phyloP scores from a whole-genome alignment of 2,329 filamentous ascomycete genomes.

The Gnomoniopsis smithogilvyi region DNA sequence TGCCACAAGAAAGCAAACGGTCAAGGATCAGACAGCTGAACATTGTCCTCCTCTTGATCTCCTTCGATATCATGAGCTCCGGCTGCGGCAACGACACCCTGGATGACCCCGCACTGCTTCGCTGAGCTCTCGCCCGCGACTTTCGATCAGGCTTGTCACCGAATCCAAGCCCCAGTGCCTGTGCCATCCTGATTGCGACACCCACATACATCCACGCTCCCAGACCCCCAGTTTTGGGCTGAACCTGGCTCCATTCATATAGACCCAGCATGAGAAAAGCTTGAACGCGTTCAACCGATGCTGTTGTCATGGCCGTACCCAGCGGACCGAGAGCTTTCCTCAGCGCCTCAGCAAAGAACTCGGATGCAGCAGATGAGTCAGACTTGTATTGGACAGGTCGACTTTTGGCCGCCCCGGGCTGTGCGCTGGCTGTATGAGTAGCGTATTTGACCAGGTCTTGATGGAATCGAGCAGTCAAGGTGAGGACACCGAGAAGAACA shows the following conservation, averaged over 20 bases:
- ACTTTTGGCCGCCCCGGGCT: conserved; percentile 31
- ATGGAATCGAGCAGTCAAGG: conserved; percentile 68
- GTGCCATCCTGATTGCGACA: conserved; percentile 61
- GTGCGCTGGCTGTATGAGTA: conserved; percentile 35
- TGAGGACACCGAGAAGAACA: conserved; percentile 63
- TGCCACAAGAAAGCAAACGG: conserved; percentile 64
- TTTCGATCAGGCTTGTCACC: conserved; percentile 39
- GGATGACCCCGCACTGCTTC: neutral
- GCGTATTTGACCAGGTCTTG: conserved; percentile 55
- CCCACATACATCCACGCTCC: conserved; percentile 67
- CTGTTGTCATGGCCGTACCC: conserved; percentile 44
- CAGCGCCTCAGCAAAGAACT: conserved; percentile 62
- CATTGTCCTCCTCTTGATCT: conserved; percentile 66
- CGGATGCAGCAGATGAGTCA: conserved; percentile 56
- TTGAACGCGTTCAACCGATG: conserved; percentile 62
- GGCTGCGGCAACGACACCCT: conserved; percentile 18
- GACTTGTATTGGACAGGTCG: conserved; percentile 32
- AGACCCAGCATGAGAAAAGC: conserved; percentile 68
- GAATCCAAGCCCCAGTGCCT: conserved; percentile 58
- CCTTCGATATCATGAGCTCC: conserved; percentile 52
- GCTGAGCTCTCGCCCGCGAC: conserved; percentile 13
- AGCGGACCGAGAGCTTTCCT: conserved; percentile 46
- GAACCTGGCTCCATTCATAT: conserved; percentile 67
- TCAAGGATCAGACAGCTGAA: conserved; percentile 74
- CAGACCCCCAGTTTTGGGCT: conserved; percentile 45